Evolutionary conservation across 768 basidiomycete species (phyloP), one percentile per base, ranked within the genome.

Genomic region (Mycena galericulata): DNA sequence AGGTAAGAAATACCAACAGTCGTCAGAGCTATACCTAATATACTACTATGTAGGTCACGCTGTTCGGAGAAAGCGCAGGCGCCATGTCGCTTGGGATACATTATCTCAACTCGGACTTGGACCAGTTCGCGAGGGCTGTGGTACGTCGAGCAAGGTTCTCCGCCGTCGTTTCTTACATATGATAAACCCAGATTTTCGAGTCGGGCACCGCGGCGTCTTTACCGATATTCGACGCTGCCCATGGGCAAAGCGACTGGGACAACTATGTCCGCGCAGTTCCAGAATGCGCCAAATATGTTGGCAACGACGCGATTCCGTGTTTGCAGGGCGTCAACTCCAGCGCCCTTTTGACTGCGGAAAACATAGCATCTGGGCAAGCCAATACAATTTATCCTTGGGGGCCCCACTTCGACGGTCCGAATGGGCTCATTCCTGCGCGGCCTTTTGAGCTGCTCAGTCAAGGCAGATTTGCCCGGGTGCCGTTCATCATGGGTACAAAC

Each of bases 1-100:
- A 84, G 75, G 84, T 83, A 18, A 14, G 46, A 10, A 47, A 27
- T 47, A 14, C 46, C 2, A 47, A 4, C 24, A 14, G 46, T 47
- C 24, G 46, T 30, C 27, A 9, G 29, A 27, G 14, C 7, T 49
- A 7, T 20, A 41, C 15, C 15, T 41, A 20, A 8, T 45, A 22
- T 45, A 2, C n/a, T 7, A 22, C 18, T 22, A 22, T 18, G 20
- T 12, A 53, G 61, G 62, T 64, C 1, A 64, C 62, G 9, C 12
- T 64, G n/a, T 64, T 64, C 34, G 62, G 62, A 55, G 62, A 64
- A 29, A 55, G 53, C 26, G 54, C 53, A 15, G 62, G 62, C 27
- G 53, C 62, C 34, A n/a, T 47, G 10, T 55, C 53, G 9, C 24
- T 64, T 2, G 32, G n/a, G 0, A 11, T 30, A 18, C 51, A 27